These are phyloP conservation scores for Pseudoturritis turrita DNA, from an alignment of 345 rosid genomes.

Conservation along the genomic window DNA sequence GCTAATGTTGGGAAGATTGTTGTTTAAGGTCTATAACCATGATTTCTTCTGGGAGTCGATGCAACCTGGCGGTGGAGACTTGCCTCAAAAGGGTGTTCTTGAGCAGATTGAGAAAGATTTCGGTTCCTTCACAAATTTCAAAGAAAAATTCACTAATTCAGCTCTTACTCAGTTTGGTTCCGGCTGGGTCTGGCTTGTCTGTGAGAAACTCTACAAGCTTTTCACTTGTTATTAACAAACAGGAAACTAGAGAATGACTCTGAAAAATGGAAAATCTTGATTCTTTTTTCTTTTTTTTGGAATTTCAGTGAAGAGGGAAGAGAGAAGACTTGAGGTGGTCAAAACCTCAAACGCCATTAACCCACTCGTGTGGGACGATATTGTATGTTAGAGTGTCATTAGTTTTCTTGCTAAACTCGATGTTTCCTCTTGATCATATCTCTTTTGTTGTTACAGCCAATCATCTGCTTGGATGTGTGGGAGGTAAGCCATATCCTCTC, in stretches of 20 bases:
- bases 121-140: conserved; percentile 75
- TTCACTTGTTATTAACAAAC: not conserved
- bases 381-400: conserved; percentile 44
- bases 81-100: conserved; percentile 74
- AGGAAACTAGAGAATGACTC: not conserved
- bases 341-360: conserved; percentile 72
- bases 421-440: conserved; percentile 19
- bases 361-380: conserved; percentile 83
- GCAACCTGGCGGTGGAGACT: conserved; percentile 90
- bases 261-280: not conserved
- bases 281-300: not conserved
- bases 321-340: conserved; percentile 60
- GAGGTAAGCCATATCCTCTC: conserved; percentile 51
- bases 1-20: not conserved
- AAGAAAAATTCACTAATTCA: conserved; percentile 58
- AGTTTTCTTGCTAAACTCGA: not conserved
- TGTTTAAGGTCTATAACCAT: conserved; percentile 79
- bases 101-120: conserved; percentile 94
- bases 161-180: conserved; percentile 79
- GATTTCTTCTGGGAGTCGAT: conserved; percentile 98
- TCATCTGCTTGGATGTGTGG: conserved; percentile 86
- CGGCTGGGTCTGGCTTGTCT: conserved; percentile 95
- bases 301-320: conserved; percentile 74
- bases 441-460: conserved; percentile 62
- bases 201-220: conserved; percentile 42